Base-by-base conservation (phyloP, 495 filamentous ascomycete genomes). In the Aspergillus diversus region DNA sequence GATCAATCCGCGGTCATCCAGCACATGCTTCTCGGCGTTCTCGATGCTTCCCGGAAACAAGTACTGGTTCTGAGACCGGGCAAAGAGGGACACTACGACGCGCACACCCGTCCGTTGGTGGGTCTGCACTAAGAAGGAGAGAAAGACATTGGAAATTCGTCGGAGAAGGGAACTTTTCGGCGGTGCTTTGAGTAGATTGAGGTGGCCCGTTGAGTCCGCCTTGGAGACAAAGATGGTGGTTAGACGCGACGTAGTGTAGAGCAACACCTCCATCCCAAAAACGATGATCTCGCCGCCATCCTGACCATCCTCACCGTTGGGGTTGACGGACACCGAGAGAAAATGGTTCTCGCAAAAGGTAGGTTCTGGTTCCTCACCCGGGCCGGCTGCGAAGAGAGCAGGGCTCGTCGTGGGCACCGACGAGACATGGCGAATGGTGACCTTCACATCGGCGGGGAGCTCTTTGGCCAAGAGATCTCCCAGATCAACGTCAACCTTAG, bases 151-250 rank as follows among this genome's bases (percentile, higher is more conserved):
- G 37, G 86, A 86, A 54, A 97, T 82, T 15, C 86, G 77, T 70
- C 87, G 85, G 33, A 97, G 80, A 0, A 91, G 86, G 1, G 92
- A 97, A 1, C 88, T 84, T 5, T 84, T 84, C 16, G 84, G 83
- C 50, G 81, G 77, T 1, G 89, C 71, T 33, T 83, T 75, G 42
- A 92, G 82, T 0, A 89, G 78, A 69, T 90, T 81, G 32, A 97
- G 76, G 66, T 91, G 94, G 51, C 95, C 95, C 2, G 93, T 97
- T 15, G 94, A 97, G 75, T 99, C 95, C 53, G 95, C 95, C 77
- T 99, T 99, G 59, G 92, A 93, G 42, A 99, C 88, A 75, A 98
- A 99, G 37, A 98, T 84, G 39, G 89, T 96, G 5, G 90, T 96
- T 35, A 90, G 84, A 75, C 86, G 84, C 63, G 85, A 85, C 35